Base-by-base conservation (phyloP, 202 grass and related monocot genomes). In the Setaria italica region DNA sequence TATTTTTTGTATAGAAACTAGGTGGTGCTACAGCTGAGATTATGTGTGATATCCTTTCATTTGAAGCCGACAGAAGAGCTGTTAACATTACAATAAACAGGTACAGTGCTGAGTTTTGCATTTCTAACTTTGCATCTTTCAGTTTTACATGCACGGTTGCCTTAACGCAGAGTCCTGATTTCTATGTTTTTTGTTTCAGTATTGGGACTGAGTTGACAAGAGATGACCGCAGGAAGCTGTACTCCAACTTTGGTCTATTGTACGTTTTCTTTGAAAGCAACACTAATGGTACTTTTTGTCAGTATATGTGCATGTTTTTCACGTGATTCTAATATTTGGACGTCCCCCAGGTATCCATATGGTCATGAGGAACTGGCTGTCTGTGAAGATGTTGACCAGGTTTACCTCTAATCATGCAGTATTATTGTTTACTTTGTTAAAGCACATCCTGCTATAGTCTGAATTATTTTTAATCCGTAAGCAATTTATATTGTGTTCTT, bases 1-100 rank as follows among this genome's bases (percentile, higher is more conserved):
- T 77, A 64, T 19, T 86, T 78, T 81, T 58, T 6, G 39, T 88
- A 83, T 82, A 99, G 97, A 99, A 97, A 97, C 82, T 97, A 2
- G 97, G 97, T 72, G 94, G 97, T 84, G 97, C 97, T 74, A 99
- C 97, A 70, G 86, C 97, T 91, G 97, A 99, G 82, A 99, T 97
- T 51, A 99, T 97, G 97, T 90, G 94, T 76, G 89, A 97, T 73
- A 94, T 99, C 20, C 97, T 99, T 90, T 83, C 97, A 72, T 99
- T 94, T 63, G 97, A 99, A 94, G 97, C 97, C 12, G 97, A 99
- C 63, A 92, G 97, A 89, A 96, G 97, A 88, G 97, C 97, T 84
- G 92, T 99, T 70, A 99, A 92, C 83, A 99, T 99, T 76, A 97
- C 97, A 43, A 94, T 97, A 87, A 99, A 99, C 82, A 97, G 97